Conservation (phyloP, 371 early-diverging fungal species). For the Caulochytrium protostelioides region DNA sequence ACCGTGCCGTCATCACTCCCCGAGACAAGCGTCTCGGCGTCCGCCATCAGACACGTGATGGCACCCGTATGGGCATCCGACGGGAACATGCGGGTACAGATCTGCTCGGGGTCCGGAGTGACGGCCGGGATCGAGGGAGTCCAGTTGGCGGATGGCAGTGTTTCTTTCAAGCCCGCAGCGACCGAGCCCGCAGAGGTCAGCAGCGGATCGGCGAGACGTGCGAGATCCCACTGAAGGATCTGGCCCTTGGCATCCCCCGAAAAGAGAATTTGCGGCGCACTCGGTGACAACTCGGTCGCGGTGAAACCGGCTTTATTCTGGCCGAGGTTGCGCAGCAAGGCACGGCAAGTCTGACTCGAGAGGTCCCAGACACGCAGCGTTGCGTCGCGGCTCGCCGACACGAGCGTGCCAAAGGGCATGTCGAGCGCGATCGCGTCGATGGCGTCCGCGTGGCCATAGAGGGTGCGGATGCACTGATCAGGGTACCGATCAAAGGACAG, state of each 20-base stretch:
- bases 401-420: slow-evolving; percentile 35
- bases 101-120: slow-evolving; percentile 2
- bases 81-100: slow-evolving; percentile 11
- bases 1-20: slow-evolving; percentile 74
- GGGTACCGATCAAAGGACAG: slow-evolving; percentile 6
- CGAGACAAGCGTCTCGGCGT: slow-evolving; percentile 35
- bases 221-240: no score
- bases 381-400: slow-evolving; percentile 53
- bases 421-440: slow-evolving; percentile 48
- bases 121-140: slow-evolving; percentile 15
- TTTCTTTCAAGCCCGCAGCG: not conserved
- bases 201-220: slow-evolving; percentile 9
- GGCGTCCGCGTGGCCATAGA: slow-evolving; percentile 47
- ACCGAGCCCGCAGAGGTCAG: no score
- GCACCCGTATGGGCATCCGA: slow-evolving; percentile 34
- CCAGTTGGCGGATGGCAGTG: slow-evolving; percentile 1
- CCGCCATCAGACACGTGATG: slow-evolving; percentile 27
- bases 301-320: not conserved
- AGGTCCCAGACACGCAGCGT: slow-evolving; percentile 56
- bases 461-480: slow-evolving; percentile 19
- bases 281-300: not conserved
- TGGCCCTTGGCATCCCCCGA: no score
- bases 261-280: no score
- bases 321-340: slow-evolving; percentile 22
- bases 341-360: slow-evolving; percentile 29